A percentile compares a stretch with the other conserved stretches of the same genome.
Conservation (phyloP, 2,329 filamentous ascomycete species). For the Ceratocystis colombiana region DNA sequence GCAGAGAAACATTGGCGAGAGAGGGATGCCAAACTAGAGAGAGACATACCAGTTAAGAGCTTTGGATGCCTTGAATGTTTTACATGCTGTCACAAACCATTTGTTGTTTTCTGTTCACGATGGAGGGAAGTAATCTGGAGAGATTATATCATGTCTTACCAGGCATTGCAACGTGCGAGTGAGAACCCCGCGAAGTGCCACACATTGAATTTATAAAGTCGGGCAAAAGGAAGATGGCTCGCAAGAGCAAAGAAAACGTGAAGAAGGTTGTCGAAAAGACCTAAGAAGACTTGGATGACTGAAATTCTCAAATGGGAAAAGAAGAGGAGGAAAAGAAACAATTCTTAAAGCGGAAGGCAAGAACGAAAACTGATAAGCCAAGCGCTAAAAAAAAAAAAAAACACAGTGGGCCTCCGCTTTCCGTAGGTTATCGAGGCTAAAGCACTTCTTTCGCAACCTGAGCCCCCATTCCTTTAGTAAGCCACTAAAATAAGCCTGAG, state of each 20-base stretch:
- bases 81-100: neutral
- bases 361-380: neutral
- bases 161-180: conserved; percentile 24
- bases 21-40: neutral
- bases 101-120: conserved; percentile 1
- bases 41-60: conserved; percentile 14
- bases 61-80: neutral
- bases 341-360: neutral
- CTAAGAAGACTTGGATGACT: neutral
- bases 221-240: neutral
- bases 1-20: neutral
- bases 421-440: conserved; percentile 16
- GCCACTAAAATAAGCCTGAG: neutral
- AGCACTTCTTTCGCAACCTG: neutral
- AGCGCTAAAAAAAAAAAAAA: conserved; percentile 14
- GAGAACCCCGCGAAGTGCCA: conserved; percentile 23
- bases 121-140: neutral
- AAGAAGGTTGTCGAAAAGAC: neutral
- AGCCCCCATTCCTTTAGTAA: neutral
- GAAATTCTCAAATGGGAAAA: conserved; percentile 4
- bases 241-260: neutral
- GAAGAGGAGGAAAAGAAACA: neutral
- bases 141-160: conserved; percentile 20
- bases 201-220: conserved; percentile 17
- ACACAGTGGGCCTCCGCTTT: conserved; percentile 19